Evolutionary conservation across 108 stramenopile species (phyloP).

Genomic region (Pseudonitzschia delicatissima): DNA sequence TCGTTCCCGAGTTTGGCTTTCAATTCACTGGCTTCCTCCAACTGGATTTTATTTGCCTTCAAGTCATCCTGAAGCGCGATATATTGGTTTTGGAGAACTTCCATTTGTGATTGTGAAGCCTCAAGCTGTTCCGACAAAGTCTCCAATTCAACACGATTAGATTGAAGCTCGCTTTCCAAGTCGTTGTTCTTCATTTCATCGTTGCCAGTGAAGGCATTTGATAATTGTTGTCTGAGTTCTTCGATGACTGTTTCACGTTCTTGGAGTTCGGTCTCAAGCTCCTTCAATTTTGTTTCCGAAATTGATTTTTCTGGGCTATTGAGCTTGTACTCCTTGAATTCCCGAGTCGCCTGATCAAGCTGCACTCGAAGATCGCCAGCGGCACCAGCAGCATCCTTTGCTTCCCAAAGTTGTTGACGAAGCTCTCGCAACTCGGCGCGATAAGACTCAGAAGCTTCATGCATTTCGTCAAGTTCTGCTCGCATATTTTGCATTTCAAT

Average conservation of each 20-base stretch:
- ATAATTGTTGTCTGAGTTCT: slow-evolving; percentile 26
- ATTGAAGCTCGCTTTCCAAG: slow-evolving; percentile 2
- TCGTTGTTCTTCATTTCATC: neutral
- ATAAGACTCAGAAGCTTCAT: slow-evolving; percentile 34
- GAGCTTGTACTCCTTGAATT: slow-evolving; percentile 34
- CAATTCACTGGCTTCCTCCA: slow-evolving; percentile 16
- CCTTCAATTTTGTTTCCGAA: slow-evolving; percentile 18
- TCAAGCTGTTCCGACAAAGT: neutral
- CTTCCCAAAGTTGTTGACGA: slow-evolving; percentile 31
- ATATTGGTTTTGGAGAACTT: neutral
- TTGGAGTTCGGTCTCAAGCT: slow-evolving; percentile 41
- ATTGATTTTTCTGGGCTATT: slow-evolving; percentile 1
- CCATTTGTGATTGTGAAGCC: neutral
- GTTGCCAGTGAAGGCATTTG: neutral
- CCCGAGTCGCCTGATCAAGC: slow-evolving; percentile 31
- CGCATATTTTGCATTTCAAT: slow-evolving; percentile 18
- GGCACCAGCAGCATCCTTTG: slow-evolving; percentile 33
- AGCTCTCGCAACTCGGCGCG: slow-evolving; percentile 34
- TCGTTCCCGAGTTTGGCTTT: slow-evolving; percentile 26
- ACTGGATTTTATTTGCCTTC: slow-evolving; percentile 20
- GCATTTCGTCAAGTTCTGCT: slow-evolving; percentile 47
- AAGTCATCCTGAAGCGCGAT: neutral
- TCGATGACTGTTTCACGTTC: slow-evolving; percentile 41
- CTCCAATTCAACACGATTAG: neutral
- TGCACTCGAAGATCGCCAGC: slow-evolving; percentile 33